Percentiles rank a stretch among this genome's conserved stretches.
Evolutionary conservation across 805 yeast genomes (phyloP).

Genomic region (Ogataea angusta): DNA sequence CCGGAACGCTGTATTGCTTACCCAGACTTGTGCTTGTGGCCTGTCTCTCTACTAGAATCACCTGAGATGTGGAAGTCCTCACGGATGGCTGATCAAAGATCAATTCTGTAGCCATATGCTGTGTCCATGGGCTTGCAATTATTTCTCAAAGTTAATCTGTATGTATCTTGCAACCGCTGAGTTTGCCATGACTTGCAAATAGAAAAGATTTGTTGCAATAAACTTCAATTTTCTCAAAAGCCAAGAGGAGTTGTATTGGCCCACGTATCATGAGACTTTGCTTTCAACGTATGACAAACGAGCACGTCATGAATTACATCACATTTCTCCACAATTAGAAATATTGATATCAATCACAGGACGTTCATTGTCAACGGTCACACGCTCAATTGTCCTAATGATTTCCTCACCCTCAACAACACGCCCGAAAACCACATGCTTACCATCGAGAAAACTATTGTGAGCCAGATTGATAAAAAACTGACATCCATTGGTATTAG

Average conservation of each 20-base stretch:
- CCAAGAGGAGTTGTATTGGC: too few species aligned
- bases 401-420: constrained; percentile 42
- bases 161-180: too few species aligned
- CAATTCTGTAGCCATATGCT: too few species aligned
- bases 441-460: constrained; percentile 40
- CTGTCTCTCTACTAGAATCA: not conserved
- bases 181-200: too few species aligned
- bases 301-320: not conserved
- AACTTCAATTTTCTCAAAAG: too few species aligned
- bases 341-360: constrained; percentile 22
- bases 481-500: constrained; percentile 46
- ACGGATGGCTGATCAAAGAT: too few species aligned
- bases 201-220: too few species aligned
- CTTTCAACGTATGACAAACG: too few species aligned
- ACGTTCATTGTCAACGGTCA: constrained; percentile 19
- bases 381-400: constrained; percentile 30
- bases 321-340: constrained; percentile 28
- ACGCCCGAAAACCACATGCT: constrained; percentile 48
- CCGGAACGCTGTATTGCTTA: constrained; percentile 37
- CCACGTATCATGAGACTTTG: too few species aligned
- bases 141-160: too few species aligned
- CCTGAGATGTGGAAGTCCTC: too few species aligned
- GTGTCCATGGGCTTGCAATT: too few species aligned
- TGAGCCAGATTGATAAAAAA: constrained; percentile 39
- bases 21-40: constrained; percentile 7